Evolutionary conservation across 192 early-diverging fungal genomes (phyloP).

Genomic region (Umbelopsis isabellina): DNA sequence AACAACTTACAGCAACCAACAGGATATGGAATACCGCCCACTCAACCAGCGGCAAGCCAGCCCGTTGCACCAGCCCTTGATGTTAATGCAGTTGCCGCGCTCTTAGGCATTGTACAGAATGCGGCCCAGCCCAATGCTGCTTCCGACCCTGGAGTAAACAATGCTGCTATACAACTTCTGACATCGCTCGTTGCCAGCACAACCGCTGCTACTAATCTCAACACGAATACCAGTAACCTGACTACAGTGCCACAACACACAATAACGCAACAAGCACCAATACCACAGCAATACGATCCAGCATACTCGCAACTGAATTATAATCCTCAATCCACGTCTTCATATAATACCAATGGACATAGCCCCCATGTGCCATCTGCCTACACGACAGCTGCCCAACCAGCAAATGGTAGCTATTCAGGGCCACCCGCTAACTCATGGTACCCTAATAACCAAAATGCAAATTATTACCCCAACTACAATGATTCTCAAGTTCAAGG

Average conservation of each 20-base stretch:
- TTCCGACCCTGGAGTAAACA: not conserved
- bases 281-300: slow-evolving; percentile 16
- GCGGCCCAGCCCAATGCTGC: not conserved
- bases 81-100: not conserved
- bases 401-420: not conserved
- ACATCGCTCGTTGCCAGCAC: not conserved
- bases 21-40: not conserved
- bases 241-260: not conserved
- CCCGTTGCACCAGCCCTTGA: not conserved
- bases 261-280: not conserved
- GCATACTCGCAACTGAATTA: slow-evolving; percentile 9
- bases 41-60: not conserved
- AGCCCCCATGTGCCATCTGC: not conserved
- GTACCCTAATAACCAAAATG: not conserved
- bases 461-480: not conserved
- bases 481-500: not conserved
- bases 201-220: not conserved
- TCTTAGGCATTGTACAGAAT: slow-evolving; percentile 2
- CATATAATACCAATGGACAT: not conserved
- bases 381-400: not conserved
- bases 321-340: not conserved
- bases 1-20: not conserved
- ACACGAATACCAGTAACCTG: too few species aligned
- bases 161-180: not conserved
- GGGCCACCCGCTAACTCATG: not conserved